Evolutionary conservation across 148 eudicot genomes (phyloP), one percentile per base, ranked within the genome.

Genomic region (Oxyria digyna): DNA sequence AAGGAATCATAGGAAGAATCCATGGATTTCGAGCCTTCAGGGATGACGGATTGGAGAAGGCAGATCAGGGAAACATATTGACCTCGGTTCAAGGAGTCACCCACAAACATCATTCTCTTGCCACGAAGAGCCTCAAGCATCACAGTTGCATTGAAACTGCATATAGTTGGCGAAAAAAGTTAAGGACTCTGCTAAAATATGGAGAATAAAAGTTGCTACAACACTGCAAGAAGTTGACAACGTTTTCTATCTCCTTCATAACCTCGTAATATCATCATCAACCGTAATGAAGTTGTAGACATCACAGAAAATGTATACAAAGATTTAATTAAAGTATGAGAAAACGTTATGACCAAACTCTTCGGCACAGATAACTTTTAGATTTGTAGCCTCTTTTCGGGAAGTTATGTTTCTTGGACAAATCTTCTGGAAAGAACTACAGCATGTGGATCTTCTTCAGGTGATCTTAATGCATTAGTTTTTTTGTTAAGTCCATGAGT

Each of bases 61-160:
- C 98, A 94, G 26, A 94, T 74, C 89, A 94, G 66, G 69, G 98
- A 94, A 18, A 84, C 78, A 20, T 66, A 88, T 49, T 90, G 97
- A 26, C 96, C 96, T 21, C 97, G 71, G 75, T 94, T 94, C n/a
- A 94, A 77, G 42, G 98, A 94, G 73, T 94, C 97, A 0, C 98
- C 98, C 13, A 90, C 97, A 54, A 86, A 94, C 80, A 94, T 69
- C 96, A 94, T 81, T 69, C 87, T 83, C 75, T 94, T 94, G 29
- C 85, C 86, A 65, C 96, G 76, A 11, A 94, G 92, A 48, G 85
- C 74, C 79, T 94, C 97, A 76, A 94, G 79, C 98, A 94, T 90
- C 48, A 88, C 41, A 31, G 86, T 86, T 8, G 97, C 98, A 73
- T 94, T 90, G 80, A 94, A 94, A 63, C 97, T 94, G 86, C 69